Conservation (phyloP, 331 rosid genomes). For the Pyracantha coccinea region DNA sequence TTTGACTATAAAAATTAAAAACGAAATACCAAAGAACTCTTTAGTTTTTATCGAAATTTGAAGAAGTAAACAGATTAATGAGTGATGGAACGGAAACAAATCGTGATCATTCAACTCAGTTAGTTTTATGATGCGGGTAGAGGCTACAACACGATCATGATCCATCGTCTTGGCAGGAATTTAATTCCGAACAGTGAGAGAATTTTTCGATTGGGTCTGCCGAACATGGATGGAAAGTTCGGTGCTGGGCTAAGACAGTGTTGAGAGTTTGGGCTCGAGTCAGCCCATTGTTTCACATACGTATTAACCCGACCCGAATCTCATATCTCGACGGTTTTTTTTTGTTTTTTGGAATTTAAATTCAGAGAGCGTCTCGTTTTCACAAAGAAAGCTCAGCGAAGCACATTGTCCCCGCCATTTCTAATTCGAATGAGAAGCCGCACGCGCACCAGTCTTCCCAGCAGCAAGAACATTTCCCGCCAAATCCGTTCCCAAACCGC, state of each 20-base stretch:
- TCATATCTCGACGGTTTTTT: background rate
- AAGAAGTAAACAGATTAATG: too few relatives aligned
- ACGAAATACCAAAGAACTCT: too few relatives aligned
- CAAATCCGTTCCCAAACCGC: conserved; percentile 17
- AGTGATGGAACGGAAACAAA: too few relatives aligned
- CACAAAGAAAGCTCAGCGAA: background rate
- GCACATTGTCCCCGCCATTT: conserved; percentile 9
- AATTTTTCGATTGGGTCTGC: too few relatives aligned
- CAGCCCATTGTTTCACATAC: background rate
- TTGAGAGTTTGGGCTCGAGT: background rate
- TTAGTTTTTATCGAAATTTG: too few relatives aligned
- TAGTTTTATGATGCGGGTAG: too few relatives aligned
- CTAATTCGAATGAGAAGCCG: background rate
- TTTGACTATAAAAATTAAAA: too few relatives aligned
- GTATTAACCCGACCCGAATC: background rate
- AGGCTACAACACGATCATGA: too few relatives aligned
- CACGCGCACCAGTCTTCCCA: background rate
- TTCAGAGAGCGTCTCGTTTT: background rate
- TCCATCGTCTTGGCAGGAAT: too few relatives aligned
- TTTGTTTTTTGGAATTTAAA: background rate
- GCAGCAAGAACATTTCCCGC: conserved; percentile 32
- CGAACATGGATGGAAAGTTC: too few relatives aligned
- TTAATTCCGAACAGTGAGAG: rapidly evolving
- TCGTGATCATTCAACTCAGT: too few relatives aligned
- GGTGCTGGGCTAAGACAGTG: too few relatives aligned